phyloP scores from a whole-genome alignment of 2,329 filamentous ascomycete genomes.

The Diplodia corticola region DNA sequence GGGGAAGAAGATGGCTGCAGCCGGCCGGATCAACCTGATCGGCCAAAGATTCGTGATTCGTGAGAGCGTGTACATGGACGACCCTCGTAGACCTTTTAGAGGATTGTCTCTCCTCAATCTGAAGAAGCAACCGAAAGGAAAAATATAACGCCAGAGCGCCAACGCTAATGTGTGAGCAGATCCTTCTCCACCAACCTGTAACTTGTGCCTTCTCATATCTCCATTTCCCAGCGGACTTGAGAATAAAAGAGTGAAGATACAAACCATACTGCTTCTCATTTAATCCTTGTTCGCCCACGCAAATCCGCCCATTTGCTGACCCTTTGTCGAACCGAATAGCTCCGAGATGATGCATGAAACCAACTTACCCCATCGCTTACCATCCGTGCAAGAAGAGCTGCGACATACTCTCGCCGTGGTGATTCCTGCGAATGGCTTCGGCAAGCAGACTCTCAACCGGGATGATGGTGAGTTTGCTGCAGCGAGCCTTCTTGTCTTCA shows the following conservation, averaged over 20 bases:
- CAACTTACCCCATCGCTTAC: constrained; percentile 6
- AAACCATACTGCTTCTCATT: background rate
- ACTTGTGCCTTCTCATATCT: background rate
- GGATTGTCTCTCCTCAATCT: background rate
- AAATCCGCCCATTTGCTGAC: background rate
- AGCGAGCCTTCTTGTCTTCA: constrained; percentile 67
- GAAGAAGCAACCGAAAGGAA: constrained; percentile 8
- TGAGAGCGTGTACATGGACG: constrained; percentile 1
- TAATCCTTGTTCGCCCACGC: background rate
- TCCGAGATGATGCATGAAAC: constrained; percentile 6
- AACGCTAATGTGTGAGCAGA: constrained; percentile 18
- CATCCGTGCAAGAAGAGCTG: constrained; percentile 49
- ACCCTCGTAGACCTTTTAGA: background rate
- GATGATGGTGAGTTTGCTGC: constrained; percentile 82
- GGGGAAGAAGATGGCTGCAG: background rate
- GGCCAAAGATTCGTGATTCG: background rate
- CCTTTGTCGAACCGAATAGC: background rate
- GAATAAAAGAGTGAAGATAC: background rate
- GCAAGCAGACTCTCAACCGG: constrained; percentile 85
- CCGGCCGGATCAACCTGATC: constrained; percentile 7
- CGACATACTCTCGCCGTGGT: constrained; percentile 84
- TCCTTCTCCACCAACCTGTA: background rate
- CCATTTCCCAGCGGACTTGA: background rate
- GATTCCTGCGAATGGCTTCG: constrained; percentile 92
- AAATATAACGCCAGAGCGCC: constrained; percentile 16